phyloP scores from a whole-genome alignment of 2,329 filamentous ascomycete genomes.

The Apiospora marii region DNA sequence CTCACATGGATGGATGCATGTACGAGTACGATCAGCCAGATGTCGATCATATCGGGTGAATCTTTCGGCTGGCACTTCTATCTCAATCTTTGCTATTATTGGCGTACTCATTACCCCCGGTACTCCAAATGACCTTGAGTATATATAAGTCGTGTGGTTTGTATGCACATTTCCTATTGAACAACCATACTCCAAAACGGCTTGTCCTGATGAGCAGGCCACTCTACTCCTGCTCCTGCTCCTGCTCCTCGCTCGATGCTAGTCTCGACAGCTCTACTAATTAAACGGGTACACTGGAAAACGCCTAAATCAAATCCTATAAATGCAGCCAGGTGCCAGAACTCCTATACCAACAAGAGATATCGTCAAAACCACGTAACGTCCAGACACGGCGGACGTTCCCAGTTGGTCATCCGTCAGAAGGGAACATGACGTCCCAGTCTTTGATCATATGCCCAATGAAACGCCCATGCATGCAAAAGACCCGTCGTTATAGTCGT shows the following conservation, averaged over 20 bases:
- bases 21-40: no score
- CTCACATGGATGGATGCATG: neutral
- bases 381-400: slow-evolving; percentile 5
- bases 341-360: slow-evolving; percentile 10
- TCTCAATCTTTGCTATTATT: neutral
- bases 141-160: slow-evolving; percentile 8
- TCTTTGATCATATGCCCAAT: slow-evolving; percentile 11
- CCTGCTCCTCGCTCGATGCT: neutral
- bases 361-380: slow-evolving; percentile 15
- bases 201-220: neutral
- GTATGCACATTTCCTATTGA: slow-evolving; percentile 17
- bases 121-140: slow-evolving; percentile 1
- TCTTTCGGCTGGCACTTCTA: neutral
- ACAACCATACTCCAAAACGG: slow-evolving; percentile 2
- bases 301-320: slow-evolving; percentile 27
- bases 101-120: neutral
- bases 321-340: slow-evolving; percentile 15
- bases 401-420: slow-evolving; percentile 3
- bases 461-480: slow-evolving; percentile 54
- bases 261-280: slow-evolving; percentile 3
- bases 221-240: neutral
- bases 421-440: neutral
- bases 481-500: slow-evolving; percentile 52
- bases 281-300: slow-evolving; percentile 22
- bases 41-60: no score